phyloP scores from a whole-genome alignment of 1,284 basidiomycete species.

The Taiwanofungus camphoratus region DNA sequence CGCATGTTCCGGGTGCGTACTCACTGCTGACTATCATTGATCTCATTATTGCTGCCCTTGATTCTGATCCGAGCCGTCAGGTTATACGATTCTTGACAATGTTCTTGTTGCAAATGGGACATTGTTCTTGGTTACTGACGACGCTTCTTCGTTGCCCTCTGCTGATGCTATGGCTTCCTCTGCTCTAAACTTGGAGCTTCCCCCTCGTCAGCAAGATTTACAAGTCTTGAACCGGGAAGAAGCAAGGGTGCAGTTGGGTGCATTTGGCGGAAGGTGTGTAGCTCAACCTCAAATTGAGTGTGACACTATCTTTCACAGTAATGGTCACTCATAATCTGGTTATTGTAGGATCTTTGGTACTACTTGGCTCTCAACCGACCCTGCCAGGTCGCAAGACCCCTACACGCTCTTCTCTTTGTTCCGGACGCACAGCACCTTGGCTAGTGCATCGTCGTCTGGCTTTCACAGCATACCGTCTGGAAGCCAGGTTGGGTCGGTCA shows the following conservation, averaged over 20 bases:
- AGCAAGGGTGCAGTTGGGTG: conserved; percentile 23
- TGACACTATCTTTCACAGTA: too few species aligned
- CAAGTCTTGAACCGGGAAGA: conserved; percentile 25
- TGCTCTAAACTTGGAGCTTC: conserved; percentile 26
- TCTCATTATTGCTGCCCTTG: neutral
- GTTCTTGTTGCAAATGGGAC: conserved; percentile 64
- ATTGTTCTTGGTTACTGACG: conserved; percentile 63
- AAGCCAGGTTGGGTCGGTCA: neutral
- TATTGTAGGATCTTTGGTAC: conserved; percentile 25
- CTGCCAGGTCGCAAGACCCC: conserved; percentile 41
- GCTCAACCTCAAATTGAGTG: neutral
- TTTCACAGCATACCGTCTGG: conserved; percentile 20
- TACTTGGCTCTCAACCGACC: conserved; percentile 25
- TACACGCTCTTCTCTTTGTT: conserved; percentile 76
- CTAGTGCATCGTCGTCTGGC: conserved; percentile 17
- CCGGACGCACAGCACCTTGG: conserved; percentile 69
- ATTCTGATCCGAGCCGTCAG: too few species aligned
- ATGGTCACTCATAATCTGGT: too few species aligned
- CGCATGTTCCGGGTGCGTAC: conserved; percentile 54
- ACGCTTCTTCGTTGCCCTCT: conserved; percentile 43
- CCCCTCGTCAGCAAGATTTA: conserved; percentile 61
- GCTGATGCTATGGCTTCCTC: conserved; percentile 46
- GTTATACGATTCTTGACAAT: conserved; percentile 78
- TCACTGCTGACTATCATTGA: neutral
- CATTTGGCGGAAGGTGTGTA: conserved; percentile 28